phyloP scores from a whole-genome alignment of 2,329 filamentous ascomycete species.

The Eutypa lata region DNA sequence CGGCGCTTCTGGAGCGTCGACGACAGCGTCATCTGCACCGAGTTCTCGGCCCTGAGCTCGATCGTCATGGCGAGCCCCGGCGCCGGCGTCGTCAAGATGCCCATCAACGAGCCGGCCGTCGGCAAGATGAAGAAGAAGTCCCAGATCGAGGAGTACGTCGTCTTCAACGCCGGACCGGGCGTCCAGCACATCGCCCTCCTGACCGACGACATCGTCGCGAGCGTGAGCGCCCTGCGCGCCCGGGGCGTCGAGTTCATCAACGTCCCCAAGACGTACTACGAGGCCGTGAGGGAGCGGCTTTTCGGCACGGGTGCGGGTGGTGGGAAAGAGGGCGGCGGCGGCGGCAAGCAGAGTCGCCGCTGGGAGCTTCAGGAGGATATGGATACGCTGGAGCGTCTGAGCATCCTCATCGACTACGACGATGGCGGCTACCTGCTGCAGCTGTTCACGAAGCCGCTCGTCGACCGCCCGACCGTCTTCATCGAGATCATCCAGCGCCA shows the following conservation, averaged over 20 bases:
- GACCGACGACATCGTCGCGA: slow-evolving; percentile 73
- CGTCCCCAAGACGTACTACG: slow-evolving; percentile 85
- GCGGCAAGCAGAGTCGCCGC: slow-evolving; percentile 32
- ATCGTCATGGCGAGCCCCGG: slow-evolving; percentile 81
- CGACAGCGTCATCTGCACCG: slow-evolving; percentile 87
- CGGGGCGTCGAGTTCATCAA: slow-evolving; percentile 90
- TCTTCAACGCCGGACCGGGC: slow-evolving; percentile 85
- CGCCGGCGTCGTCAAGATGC: slow-evolving; percentile 91
- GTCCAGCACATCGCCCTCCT: slow-evolving; percentile 92
- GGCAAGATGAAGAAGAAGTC: slow-evolving; percentile 91
- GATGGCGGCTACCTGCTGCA: slow-evolving; percentile 81
- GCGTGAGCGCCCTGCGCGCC: slow-evolving; percentile 76
- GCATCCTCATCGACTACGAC: slow-evolving; percentile 94
- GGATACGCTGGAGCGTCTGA: slow-evolving; percentile 69
- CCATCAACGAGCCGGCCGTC: slow-evolving; percentile 90
- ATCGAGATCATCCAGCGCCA: slow-evolving; percentile 94
- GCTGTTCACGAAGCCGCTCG: slow-evolving; percentile 80
- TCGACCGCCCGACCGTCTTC: slow-evolving; percentile 94
- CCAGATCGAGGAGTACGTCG: slow-evolving; percentile 91
- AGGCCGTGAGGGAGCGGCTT: slow-evolving; percentile 69
- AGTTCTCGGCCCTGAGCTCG: slow-evolving; percentile 83
- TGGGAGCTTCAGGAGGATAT: slow-evolving; percentile 77
- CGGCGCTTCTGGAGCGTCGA: slow-evolving; percentile 98
- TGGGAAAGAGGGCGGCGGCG: not conserved
- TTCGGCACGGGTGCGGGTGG: slow-evolving; percentile 45